Base-by-base conservation (phyloP, 129 eudicot species). In the Helianthus annuus region DNA sequence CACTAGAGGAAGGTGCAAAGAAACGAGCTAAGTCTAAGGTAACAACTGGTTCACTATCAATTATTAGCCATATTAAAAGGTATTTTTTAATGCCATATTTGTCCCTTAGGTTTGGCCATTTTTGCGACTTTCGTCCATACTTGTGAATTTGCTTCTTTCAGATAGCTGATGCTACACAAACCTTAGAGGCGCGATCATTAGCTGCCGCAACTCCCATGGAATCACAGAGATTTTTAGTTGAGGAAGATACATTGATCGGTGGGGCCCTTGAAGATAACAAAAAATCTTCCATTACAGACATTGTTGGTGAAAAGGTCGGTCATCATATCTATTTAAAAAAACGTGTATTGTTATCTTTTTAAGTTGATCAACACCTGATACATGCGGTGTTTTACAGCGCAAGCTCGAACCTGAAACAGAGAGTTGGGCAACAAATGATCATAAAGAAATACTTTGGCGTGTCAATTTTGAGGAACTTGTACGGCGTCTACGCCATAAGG, bases 401-500 rank as follows among this genome's bases (percentile, higher is more conserved):
- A 85, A 88, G 78, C 85, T 79, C 45, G 85, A 79, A 74, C 72
- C 78, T 2, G 83, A 84, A 63, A 60, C 70, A 22, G 86, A 70
- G 40, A 32, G 16, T 40, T 70, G 83, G 72, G 80, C 81, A 42
- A 75, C 80, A 64, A 77, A 70, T 81, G 67, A 65, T 57, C 82
- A 90, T 67, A 90, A 84, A 78, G 97, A 93, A 79, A 74, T 88
- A 48, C 81, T 87, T 80, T 94, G 98, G 98, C 97, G 96, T 7
- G 96, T 79, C 44, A 90, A 94, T 79, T 90, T 87, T 75, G 98
- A 90, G 69, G 98, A 94, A 77, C 82, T 87, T 64, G 79, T 85
- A 48, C 85, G 87, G 64, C 85, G 82, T 24, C 74, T 90, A 48
- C 79, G 92, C 48, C 85, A 85, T 70, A 94, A 90, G 96, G 98